These are phyloP conservation scores for Blastobotrys aristatus DNA, from an alignment of 1,139 yeast species.

Conservation along the genomic window DNA sequence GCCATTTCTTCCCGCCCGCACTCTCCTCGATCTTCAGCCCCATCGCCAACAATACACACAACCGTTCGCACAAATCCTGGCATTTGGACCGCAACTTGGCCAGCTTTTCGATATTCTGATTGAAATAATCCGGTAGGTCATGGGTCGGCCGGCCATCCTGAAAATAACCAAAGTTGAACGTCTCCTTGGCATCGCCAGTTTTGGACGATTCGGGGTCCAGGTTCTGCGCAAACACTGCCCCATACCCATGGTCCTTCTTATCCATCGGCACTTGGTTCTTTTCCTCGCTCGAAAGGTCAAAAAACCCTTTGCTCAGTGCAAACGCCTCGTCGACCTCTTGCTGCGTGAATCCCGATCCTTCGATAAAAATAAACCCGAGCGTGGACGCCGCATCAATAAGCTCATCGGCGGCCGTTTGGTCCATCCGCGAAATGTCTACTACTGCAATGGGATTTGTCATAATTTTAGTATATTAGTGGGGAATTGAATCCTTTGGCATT, in stretches of 20 bases:
- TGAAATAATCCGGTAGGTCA: slow-evolving; percentile 38
- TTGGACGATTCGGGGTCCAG: slow-evolving; percentile 38
- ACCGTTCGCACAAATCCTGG: slow-evolving; percentile 35
- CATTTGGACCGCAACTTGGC: slow-evolving; percentile 39
- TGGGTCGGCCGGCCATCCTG: slow-evolving; percentile 34
- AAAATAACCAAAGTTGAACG: slow-evolving; percentile 37
- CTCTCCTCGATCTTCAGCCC: slow-evolving; percentile 54
- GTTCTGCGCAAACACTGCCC: slow-evolving; percentile 55
- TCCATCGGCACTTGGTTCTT: slow-evolving; percentile 48
- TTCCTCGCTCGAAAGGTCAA: slow-evolving; percentile 46
- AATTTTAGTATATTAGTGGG: no score
- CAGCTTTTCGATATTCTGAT: slow-evolving; percentile 28
- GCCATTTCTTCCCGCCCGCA: slow-evolving; percentile 51
- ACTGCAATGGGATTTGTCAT: slow-evolving; percentile 14
- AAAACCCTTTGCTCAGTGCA: slow-evolving; percentile 50
- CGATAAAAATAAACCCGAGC: slow-evolving; percentile 68
- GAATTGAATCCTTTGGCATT: no score
- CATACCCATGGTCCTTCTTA: slow-evolving; percentile 57
- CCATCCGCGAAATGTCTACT: slow-evolving; percentile 48
- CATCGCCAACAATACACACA: slow-evolving; percentile 46
- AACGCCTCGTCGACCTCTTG: slow-evolving; percentile 55
- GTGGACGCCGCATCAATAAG: slow-evolving; percentile 60
- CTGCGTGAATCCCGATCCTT: slow-evolving; percentile 63
- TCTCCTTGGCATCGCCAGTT: slow-evolving; percentile 61
- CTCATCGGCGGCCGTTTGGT: slow-evolving; percentile 44